A percentile compares a stretch with the other conserved stretches of the same genome.
Evolutionary conservation across 352 stramenopile genomes (phyloP).

Genomic region (Pythium dissotocum): DNA sequence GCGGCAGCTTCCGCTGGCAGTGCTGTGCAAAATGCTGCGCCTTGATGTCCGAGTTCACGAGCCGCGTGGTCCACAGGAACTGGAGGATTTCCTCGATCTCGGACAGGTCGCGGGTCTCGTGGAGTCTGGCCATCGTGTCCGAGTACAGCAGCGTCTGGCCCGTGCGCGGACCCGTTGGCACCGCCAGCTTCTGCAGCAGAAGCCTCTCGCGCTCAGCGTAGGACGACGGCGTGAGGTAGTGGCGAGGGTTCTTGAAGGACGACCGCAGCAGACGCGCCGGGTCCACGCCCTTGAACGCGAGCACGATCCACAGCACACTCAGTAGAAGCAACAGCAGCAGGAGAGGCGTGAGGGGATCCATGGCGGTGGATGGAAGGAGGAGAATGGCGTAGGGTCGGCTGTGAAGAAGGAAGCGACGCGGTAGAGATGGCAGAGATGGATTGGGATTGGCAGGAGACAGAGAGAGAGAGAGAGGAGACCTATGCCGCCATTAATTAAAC

Average conservation of each 20-base stretch:
- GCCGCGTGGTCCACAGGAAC: slow-evolving; percentile 46
- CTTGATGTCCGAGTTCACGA: slow-evolving; percentile 75
- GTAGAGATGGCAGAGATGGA: not conserved
- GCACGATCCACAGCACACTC: slow-evolving; percentile 35
- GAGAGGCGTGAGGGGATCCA: slow-evolving; percentile 48
- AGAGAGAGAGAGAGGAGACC: not conserved
- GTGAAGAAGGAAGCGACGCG: not conserved
- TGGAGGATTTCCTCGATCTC: slow-evolving; percentile 70
- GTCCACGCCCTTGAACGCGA: slow-evolving; percentile 61
- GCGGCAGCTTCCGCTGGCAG: slow-evolving; percentile 39
- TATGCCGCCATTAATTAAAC: not conserved
- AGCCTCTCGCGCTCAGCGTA: slow-evolving; percentile 56
- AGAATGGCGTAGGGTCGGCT: not conserved
- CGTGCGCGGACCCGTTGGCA: slow-evolving; percentile 27
- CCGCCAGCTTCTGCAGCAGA: slow-evolving; percentile 33
- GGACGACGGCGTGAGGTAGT: slow-evolving; percentile 43
- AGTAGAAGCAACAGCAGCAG: slow-evolving; percentile 49
- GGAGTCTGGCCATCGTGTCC: slow-evolving; percentile 57
- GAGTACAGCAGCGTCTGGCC: slow-evolving; percentile 71
- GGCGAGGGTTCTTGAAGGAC: slow-evolving; percentile 51
- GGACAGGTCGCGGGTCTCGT: slow-evolving; percentile 32
- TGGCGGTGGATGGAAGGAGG: slow-evolving; percentile 1
- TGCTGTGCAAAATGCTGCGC: slow-evolving; percentile 74
- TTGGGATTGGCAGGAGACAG: no score
- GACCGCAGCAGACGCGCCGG: slow-evolving; percentile 63